Evolutionary conservation across 306 rosid species (phyloP).

Genomic region (Glycine tomentella): DNA sequence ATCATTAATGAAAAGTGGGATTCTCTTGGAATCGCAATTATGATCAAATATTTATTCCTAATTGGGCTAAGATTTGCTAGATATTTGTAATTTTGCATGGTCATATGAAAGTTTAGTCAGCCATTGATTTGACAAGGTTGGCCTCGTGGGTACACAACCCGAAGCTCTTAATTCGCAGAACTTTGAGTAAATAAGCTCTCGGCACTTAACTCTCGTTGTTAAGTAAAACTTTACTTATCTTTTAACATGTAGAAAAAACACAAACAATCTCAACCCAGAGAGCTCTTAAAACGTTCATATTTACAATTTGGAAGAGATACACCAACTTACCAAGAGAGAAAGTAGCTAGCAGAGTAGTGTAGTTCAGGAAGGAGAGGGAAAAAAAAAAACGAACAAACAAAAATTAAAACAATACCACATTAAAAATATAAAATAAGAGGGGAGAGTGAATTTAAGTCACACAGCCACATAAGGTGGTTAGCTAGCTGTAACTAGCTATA

Average conservation of each 20-base stretch:
- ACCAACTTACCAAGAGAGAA: neutral
- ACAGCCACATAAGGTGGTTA: neutral
- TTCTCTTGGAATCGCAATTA: neutral
- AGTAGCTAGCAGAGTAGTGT: neutral
- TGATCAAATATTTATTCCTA: neutral
- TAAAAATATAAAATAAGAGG: neutral
- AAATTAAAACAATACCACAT: neutral
- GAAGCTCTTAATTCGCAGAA: too few species aligned
- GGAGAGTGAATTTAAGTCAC: neutral
- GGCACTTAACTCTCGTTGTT: neutral
- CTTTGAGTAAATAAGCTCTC: too few species aligned
- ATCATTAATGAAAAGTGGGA: neutral
- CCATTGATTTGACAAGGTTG: too few species aligned
- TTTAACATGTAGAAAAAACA: neutral
- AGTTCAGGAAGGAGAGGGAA: neutral
- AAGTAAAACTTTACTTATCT: neutral
- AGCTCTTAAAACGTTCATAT: constrained; percentile 33
- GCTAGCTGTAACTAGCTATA: neutral
- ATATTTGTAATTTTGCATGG: too few species aligned
- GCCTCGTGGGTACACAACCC: too few species aligned
- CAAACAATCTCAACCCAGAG: neutral
- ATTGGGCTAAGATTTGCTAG: neutral
- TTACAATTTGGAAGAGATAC: constrained; percentile 38
- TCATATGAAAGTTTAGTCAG: too few species aligned
- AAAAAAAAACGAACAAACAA: neutral